Evolutionary conservation across 768 basidiomycete genomes (phyloP).

Genomic region (Trametes cubensis): DNA sequence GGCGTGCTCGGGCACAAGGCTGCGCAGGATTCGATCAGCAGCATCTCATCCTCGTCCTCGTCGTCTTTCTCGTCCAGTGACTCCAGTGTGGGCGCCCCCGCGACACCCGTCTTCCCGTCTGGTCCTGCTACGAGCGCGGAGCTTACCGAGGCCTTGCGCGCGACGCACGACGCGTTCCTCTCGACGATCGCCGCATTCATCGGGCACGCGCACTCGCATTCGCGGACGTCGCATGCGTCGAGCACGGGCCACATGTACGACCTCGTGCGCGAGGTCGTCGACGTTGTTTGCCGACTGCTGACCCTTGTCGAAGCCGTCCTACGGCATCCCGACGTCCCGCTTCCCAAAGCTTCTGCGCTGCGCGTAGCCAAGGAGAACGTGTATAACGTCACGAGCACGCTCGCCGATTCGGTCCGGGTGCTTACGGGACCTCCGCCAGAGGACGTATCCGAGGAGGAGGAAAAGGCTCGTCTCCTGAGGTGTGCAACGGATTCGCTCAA

Average conservation of each 20-base stretch:
- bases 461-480: conserved; percentile 74
- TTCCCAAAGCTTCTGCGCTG: conserved; percentile 64
- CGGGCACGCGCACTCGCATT: conserved; percentile 93
- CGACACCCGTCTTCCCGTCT: conserved; percentile 62
- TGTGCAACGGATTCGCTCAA: conserved; percentile 89
- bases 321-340: conserved; percentile 69
- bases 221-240: conserved; percentile 86
- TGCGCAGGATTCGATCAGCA: conserved; percentile 58
- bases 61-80: conserved; percentile 72
- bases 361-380: conserved; percentile 75
- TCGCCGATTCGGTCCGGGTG: conserved; percentile 85
- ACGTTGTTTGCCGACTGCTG: conserved; percentile 89
- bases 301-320: conserved; percentile 90
- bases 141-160: conserved; percentile 75
- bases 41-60: conserved; percentile 69
- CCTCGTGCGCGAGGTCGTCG: conserved; percentile 91
- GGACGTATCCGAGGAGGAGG: conserved; percentile 73
- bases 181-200: conserved; percentile 97
- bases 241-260: conserved; percentile 94
- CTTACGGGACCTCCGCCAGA: conserved; percentile 57
- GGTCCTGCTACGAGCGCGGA: conserved; percentile 72
- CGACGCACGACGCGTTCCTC: conserved; percentile 86
- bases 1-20: conserved; percentile 24
- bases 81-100: conserved; percentile 44
- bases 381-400: conserved; percentile 80